These are phyloP conservation scores for Panicum hallii DNA, from an alignment of 202 grass and related monocot genomes.

Conservation along the genomic window DNA sequence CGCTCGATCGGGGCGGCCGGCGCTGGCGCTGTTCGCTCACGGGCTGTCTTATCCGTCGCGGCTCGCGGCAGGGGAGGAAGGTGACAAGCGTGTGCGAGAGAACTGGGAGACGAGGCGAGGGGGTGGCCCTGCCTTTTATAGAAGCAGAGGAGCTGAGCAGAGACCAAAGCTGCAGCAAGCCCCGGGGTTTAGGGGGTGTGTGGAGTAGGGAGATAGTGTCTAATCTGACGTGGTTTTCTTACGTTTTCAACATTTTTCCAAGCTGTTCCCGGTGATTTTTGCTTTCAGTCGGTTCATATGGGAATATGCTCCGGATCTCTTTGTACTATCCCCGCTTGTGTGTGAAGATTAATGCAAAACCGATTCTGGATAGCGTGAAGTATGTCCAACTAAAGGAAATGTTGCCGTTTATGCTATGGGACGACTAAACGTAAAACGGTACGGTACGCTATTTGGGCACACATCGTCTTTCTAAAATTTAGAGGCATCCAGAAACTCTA, in stretches of 20 bases:
- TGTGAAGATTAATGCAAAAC: not conserved
- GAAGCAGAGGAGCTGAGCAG: not conserved
- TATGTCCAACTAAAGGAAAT: no score
- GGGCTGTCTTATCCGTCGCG: slow-evolving; percentile 1
- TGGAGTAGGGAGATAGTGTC: not conserved
- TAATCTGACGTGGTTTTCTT: not conserved
- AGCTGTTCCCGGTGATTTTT: not conserved
- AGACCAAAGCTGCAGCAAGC: not conserved
- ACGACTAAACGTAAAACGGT: not conserved
- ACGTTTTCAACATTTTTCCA: not conserved
- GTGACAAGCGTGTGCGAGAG: slow-evolving; percentile 31
- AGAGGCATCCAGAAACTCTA: not conserved
- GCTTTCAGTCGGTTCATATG: not conserved
- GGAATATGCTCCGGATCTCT: slow-evolving; percentile 13
- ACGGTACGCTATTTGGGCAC: not conserved
- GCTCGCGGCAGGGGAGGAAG: slow-evolving; percentile 23
- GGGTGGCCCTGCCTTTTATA: slow-evolving; percentile 22
- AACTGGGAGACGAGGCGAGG: not conserved
- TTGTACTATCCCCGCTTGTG: no score
- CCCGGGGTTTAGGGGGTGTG: slow-evolving; percentile 6
- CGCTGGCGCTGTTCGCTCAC: slow-evolving; percentile 13
- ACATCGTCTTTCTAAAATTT: not conserved
- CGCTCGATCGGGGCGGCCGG: not conserved
- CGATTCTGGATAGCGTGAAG: not conserved
- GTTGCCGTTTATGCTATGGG: not conserved